These are phyloP conservation scores for Viola pubescens DNA, from an alignment of 441 rosid species.

Conservation along the genomic window DNA sequence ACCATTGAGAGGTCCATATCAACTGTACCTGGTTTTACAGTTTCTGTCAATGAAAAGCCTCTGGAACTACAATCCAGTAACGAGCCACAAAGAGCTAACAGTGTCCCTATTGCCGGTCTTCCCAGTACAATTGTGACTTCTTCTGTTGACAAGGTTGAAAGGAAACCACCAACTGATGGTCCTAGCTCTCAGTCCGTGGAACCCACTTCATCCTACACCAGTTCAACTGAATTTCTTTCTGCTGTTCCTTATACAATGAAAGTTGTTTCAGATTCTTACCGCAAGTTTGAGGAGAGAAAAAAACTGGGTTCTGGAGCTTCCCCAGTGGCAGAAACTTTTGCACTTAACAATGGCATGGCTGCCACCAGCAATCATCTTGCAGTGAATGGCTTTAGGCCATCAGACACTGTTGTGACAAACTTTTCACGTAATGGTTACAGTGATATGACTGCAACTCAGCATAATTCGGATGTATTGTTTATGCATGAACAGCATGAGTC, in stretches of 20 bases:
- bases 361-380: conserved; percentile 23
- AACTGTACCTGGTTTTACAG: conserved; percentile 70
- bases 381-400: conserved; percentile 23
- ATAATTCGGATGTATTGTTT: conserved; percentile 31
- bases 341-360: conserved; percentile 23
- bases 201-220: conserved; percentile 21
- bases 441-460: conserved; percentile 25
- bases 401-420: conserved; percentile 24
- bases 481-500: conserved; percentile 27
- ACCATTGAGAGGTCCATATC: conserved; percentile 80
- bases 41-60: conserved; percentile 49
- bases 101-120: conserved; percentile 41
- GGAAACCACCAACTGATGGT: conserved; percentile 30
- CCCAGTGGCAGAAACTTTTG: conserved; percentile 27
- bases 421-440: conserved; percentile 24
- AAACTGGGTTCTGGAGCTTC: conserved; percentile 33
- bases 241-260: conserved; percentile 26
- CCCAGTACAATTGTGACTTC: conserved; percentile 29
- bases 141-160: conserved; percentile 32
- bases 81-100: conserved; percentile 50
- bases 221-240: conserved; percentile 21
- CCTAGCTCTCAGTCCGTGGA: conserved; percentile 33
- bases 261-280: conserved; percentile 34
- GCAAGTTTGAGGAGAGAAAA: conserved; percentile 32
- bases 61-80: conserved; percentile 31